phyloP scores from a whole-genome alignment of 2,329 filamentous ascomycete genomes.

The Sclerotinia borealis region DNA sequence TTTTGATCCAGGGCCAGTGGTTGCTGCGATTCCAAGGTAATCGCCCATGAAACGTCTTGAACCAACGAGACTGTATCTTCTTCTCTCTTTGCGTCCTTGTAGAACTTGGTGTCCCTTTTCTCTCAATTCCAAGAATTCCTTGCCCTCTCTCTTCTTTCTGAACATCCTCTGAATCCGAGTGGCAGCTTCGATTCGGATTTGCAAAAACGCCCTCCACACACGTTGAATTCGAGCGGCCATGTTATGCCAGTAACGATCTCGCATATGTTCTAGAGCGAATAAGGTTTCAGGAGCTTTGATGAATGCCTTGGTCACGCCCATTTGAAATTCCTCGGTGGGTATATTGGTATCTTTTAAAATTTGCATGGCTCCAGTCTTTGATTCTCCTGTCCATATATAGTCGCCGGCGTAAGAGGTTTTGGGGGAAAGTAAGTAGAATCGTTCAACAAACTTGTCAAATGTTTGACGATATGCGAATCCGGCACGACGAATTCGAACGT shows the following conservation, averaged over 20 bases:
- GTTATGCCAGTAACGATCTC: conserved; percentile 97
- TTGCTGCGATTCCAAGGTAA: conserved; percentile 83
- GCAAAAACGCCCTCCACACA: conserved; percentile 92
- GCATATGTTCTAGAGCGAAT: conserved; percentile 95
- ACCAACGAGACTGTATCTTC: conserved; percentile 84
- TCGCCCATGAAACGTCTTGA: conserved; percentile 91
- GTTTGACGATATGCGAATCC: conserved; percentile 96
- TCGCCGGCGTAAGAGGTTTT: conserved; percentile 95
- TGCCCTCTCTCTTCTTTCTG: conserved; percentile 85
- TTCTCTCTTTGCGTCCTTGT: conserved; percentile 79
- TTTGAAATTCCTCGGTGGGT: conserved; percentile 89
- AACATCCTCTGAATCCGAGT: conserved; percentile 93
- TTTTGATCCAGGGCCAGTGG: conserved; percentile 71
- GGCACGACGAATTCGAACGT: conserved; percentile 92
- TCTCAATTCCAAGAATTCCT: conserved; percentile 80
- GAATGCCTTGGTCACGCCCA: conserved; percentile 94
- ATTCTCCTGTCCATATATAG: conserved; percentile 90
- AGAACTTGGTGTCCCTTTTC: conserved; percentile 83
- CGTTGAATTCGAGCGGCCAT: conserved; percentile 98
- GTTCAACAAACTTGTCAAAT: conserved; percentile 96
- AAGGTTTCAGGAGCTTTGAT: conserved; percentile 97
- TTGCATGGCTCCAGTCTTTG: conserved; percentile 79
- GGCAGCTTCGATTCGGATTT: conserved; percentile 87
- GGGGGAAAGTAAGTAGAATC: conserved; percentile 91
- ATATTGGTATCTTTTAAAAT: conserved; percentile 97